These are phyloP conservation scores for Pulicaria dysenterica DNA, from an alignment of 129 eudicot genomes.

Conservation along the genomic window DNA sequence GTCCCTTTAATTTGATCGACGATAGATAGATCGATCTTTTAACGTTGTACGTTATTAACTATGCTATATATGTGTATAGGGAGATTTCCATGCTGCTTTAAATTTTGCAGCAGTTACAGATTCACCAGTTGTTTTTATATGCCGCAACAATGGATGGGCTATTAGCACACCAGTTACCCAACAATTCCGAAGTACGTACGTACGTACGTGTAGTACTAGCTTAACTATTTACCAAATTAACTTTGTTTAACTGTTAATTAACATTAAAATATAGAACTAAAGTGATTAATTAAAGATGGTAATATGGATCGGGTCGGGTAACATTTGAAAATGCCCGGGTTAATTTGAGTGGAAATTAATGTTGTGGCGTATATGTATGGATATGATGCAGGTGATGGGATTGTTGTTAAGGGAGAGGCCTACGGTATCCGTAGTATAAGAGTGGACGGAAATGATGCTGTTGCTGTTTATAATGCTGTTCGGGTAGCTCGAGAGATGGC, in stretches of 20 bases:
- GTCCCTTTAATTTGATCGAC: no score
- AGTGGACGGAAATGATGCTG: constrained; percentile 81
- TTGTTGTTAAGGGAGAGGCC: constrained; percentile 73
- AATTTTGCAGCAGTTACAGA: constrained; percentile 96
- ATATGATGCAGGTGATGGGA: constrained; percentile 81
- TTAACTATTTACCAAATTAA: no score
- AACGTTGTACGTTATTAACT: not conserved
- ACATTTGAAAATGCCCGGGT: no score
- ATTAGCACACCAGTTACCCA: constrained; percentile 78
- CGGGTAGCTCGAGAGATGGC: constrained; percentile 65
- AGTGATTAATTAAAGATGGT: no score
- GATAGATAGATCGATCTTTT: no score
- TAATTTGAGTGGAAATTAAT: no score
- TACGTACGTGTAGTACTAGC: no score
- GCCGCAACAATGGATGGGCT: constrained; percentile 97
- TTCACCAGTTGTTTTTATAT: constrained; percentile 70
- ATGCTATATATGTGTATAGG: constrained; percentile 61
- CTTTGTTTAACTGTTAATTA: no score
- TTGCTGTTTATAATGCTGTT: constrained; percentile 64
- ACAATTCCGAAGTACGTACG: constrained; percentile 85
- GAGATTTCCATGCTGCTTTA: constrained; percentile 86
- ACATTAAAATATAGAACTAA: no score
- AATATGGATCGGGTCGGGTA: no score
- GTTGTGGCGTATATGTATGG: no score
- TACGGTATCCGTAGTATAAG: constrained; percentile 77